A percentile compares a stretch with the other conserved stretches of the same genome.
Conservation (phyloP, 192 early-diverging fungal species). For the Coemansia sp. region DNA sequence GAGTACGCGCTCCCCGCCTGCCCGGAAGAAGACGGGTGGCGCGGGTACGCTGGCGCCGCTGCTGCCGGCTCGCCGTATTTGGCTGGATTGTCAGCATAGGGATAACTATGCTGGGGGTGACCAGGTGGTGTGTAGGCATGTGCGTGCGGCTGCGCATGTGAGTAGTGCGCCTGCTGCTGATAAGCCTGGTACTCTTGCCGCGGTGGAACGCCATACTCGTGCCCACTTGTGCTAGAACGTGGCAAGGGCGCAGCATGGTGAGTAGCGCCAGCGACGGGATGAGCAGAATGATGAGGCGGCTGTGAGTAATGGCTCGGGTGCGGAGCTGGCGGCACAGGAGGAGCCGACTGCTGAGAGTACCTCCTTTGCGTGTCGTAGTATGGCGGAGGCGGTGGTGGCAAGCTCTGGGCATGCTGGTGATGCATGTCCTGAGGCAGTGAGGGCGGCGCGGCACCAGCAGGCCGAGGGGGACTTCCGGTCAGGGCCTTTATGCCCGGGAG, state of each 20-base stretch:
- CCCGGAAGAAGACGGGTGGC: not conserved
- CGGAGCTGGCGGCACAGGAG: not conserved
- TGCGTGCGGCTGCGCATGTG: not conserved
- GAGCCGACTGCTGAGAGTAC: slow-evolving; percentile 1
- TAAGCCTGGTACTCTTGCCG: slow-evolving; percentile 1
- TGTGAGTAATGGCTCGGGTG: not conserved
- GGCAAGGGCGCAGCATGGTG: not conserved
- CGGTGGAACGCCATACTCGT: not conserved
- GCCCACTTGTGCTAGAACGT: not conserved
- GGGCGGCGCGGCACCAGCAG: not conserved
- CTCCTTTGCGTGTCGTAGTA: slow-evolving; percentile 3
- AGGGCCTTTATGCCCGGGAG: slow-evolving; percentile 43
- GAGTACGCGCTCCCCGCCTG: not conserved
- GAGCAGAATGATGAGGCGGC: not conserved
- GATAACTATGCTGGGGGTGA: not conserved
- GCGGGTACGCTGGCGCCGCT: not conserved
- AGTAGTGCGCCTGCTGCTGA: slow-evolving; percentile 19
- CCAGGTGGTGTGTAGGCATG: not conserved
- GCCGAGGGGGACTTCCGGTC: slow-evolving; percentile 17
- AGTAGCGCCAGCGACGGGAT: not conserved
- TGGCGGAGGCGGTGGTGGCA: slow-evolving; percentile 1
- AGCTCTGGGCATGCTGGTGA: slow-evolving; percentile 1
- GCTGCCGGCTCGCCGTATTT: not conserved
- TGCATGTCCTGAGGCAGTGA: not conserved
- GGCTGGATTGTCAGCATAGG: not conserved